A percentile compares a stretch with the other conserved stretches of the same genome.
These are phyloP conservation scores for Pyronema omphalodes DNA, from an alignment of 495 filamentous ascomycete species.

Conservation along the genomic window DNA sequence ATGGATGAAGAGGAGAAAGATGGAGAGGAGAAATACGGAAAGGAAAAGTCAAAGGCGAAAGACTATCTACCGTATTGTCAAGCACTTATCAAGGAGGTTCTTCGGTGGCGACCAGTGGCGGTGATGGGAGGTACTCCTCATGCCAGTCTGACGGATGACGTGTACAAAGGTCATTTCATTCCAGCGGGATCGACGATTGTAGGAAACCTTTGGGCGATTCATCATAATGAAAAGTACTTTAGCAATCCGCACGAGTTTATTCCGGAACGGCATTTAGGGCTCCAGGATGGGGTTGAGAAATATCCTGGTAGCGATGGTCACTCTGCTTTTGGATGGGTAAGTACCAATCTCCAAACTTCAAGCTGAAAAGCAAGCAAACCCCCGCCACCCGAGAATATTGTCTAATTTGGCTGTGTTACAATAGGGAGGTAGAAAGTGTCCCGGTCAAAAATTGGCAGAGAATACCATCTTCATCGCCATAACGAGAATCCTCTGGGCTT, in stretches of 20 bases:
- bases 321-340: slow-evolving; percentile 33
- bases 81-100: slow-evolving; percentile 38
- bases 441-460: slow-evolving; percentile 40
- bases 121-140: slow-evolving; percentile 44
- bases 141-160: slow-evolving; percentile 39
- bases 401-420: background rate
- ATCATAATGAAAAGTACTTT: slow-evolving; percentile 39
- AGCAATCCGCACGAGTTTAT: slow-evolving; percentile 43
- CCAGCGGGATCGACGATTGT: slow-evolving; percentile 38
- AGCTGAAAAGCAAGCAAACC: slow-evolving; percentile 1
- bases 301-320: slow-evolving; percentile 30
- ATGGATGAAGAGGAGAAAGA: too few relatives aligned
- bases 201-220: slow-evolving; percentile 47
- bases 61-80: slow-evolving; percentile 33
- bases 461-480: slow-evolving; percentile 39
- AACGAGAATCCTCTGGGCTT: slow-evolving; percentile 37
- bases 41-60: slow-evolving; percentile 5
- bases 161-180: slow-evolving; percentile 37
- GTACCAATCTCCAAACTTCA: slow-evolving; percentile 9
- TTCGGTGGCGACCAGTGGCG: slow-evolving; percentile 43
- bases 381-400: background rate
- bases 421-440: slow-evolving; percentile 38
- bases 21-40: slow-evolving; percentile 23
- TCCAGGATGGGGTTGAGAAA: slow-evolving; percentile 23
- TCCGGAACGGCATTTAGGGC: slow-evolving; percentile 33